Conservation (phyloP, 2,329 filamentous ascomycete species). For the Penicillium polonicum region DNA sequence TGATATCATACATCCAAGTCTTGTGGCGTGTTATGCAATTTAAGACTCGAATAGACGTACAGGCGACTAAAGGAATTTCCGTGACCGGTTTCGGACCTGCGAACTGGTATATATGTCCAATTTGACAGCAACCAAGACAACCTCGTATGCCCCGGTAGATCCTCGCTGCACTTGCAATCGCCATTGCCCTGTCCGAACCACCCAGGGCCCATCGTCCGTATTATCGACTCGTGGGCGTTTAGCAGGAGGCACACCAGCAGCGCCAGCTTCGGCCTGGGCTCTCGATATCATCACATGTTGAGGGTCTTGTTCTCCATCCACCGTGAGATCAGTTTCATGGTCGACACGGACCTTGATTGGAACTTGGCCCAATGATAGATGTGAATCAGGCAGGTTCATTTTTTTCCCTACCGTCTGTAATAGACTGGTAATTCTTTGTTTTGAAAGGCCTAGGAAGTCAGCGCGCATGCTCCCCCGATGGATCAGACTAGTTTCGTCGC, state of each 20-base stretch:
- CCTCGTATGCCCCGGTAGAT: slow-evolving; percentile 57
- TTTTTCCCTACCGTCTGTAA: slow-evolving; percentile 81
- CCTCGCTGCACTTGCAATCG: slow-evolving; percentile 62
- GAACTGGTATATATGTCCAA: slow-evolving; percentile 70
- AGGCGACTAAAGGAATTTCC: slow-evolving; percentile 59
- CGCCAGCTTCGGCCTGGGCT: slow-evolving; percentile 33
- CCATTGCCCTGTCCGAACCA: slow-evolving; percentile 69
- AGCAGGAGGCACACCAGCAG: slow-evolving; percentile 19
- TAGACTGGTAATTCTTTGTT: slow-evolving; percentile 68
- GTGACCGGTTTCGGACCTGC: slow-evolving; percentile 62
- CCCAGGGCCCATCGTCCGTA: slow-evolving; percentile 51
- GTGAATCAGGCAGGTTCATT: slow-evolving; percentile 62
- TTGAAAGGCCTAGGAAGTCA: slow-evolving; percentile 71
- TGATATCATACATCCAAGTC: slow-evolving; percentile 1
- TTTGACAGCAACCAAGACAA: slow-evolving; percentile 72
- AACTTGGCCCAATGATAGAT: slow-evolving; percentile 62
- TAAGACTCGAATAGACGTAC: background rate
- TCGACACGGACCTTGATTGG: slow-evolving; percentile 66
- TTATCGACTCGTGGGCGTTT: slow-evolving; percentile 50
- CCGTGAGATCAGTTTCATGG: slow-evolving; percentile 42
- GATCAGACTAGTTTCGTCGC: slow-evolving; percentile 62
- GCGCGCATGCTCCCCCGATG: slow-evolving; percentile 57
- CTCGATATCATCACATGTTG: slow-evolving; percentile 30
- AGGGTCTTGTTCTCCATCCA: slow-evolving; percentile 40
- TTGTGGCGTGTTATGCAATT: background rate